Evolutionary conservation across 2,329 filamentous ascomycete species (phyloP).

Genomic region (Curvularia lunata): DNA sequence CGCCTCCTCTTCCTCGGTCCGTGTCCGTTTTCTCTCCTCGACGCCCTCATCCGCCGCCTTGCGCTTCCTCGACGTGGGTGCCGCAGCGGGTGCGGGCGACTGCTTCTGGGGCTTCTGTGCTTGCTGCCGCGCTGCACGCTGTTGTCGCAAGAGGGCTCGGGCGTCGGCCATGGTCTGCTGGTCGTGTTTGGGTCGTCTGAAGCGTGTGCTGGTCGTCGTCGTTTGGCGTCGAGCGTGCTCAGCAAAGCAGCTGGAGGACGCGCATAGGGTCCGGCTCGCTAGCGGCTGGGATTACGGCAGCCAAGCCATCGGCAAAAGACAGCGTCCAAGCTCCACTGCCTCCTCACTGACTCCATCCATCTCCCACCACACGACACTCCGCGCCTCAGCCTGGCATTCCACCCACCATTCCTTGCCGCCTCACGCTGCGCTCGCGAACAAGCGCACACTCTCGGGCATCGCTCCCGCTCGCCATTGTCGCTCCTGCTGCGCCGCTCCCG

Average conservation of each 20-base stretch:
- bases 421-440: constrained; percentile 14
- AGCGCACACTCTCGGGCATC: constrained; percentile 17
- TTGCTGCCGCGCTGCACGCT: constrained; percentile 48
- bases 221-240: constrained; percentile 3
- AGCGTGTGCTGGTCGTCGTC: background rate
- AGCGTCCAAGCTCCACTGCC: constrained; percentile 32
- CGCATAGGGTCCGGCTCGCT: constrained; percentile 11
- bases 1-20: constrained; percentile 38
- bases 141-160: constrained; percentile 48
- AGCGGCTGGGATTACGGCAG: constrained; percentile 18
- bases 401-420: constrained; percentile 21
- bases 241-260: constrained; percentile 10
- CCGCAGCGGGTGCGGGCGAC: constrained; percentile 38
- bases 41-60: constrained; percentile 41
- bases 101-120: constrained; percentile 39
- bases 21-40: constrained; percentile 44
- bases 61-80: constrained; percentile 43
- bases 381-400: constrained; percentile 24
- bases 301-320: constrained; percentile 32
- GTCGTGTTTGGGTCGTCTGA: background rate
- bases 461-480: constrained; percentile 5
- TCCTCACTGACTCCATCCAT: constrained; percentile 36
- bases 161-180: constrained; percentile 45
- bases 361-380: constrained; percentile 38
- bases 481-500: constrained; percentile 18